A percentile compares a stretch with the other conserved stretches of the same genome.
phyloP scores from a whole-genome alignment of 2,329 filamentous ascomycete genomes.

The Ramichloridium luteum region DNA sequence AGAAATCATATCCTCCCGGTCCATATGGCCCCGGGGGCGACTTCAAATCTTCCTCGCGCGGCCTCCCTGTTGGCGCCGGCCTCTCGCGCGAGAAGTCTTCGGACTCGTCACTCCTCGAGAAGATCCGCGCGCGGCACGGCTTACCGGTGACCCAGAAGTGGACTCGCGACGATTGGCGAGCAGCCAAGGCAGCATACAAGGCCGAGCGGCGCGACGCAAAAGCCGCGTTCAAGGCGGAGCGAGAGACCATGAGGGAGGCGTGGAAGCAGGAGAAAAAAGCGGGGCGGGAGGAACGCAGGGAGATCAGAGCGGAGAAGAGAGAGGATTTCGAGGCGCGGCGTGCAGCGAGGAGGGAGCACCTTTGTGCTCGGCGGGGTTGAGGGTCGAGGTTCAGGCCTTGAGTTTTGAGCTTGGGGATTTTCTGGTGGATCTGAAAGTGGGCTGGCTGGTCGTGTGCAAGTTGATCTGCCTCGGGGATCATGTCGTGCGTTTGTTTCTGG shows the following conservation, averaged over 20 bases:
- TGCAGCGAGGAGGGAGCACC: not conserved
- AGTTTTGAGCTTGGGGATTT: no score
- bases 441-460: no score
- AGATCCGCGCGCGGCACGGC: not conserved
- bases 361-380: no score
- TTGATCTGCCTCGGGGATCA: no score
- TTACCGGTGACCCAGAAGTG: not conserved
- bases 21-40: no score
- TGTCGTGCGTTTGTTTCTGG: no score
- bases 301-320: not conserved
- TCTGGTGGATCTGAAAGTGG: no score
- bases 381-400: no score
- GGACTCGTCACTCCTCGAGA: not conserved
- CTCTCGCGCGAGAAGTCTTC: not conserved
- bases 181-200: not conserved
- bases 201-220: not conserved
- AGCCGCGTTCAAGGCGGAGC: not conserved
- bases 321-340: not conserved
- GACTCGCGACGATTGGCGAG: not conserved
- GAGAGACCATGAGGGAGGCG: not conserved
- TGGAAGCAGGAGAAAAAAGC: not conserved
- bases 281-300: not conserved
- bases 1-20: not conserved
- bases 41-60: no score
- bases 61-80: no score